Evolutionary conservation across 2,329 filamentous ascomycete genomes (phyloP), one percentile per base, ranked within the genome.

Genomic region (Pseudogymnoascus sp.): DNA sequence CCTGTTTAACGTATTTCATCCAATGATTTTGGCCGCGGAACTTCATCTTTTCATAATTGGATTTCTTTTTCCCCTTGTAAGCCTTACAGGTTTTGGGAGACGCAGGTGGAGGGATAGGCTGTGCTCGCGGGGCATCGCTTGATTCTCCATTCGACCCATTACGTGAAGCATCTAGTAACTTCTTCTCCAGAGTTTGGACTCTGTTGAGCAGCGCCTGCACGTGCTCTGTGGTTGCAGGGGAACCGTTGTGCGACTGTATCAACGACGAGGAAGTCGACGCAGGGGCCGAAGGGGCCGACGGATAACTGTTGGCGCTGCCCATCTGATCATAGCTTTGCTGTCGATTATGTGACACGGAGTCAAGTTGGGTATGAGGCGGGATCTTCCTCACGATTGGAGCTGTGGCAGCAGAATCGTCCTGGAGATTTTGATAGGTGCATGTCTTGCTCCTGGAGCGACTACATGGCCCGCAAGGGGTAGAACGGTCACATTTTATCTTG

Each of bases 401-500:
- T 52, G 49, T 63, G 61, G 62, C 29, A 26, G 14, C 35, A 60
- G 3, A 35, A n/a, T 31, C 63, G 61, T 12, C 49, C 21, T 31
- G 60, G n/a, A 31, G 61, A 65, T 43, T 66, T 64, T 21, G 63
- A 63, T 70, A 78, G 10, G 64, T 69, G 61, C 76, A 78, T 6
- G 66, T 67, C 58, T 67, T 66, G 52, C 71, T 72, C 12, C 70
- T 69, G 1, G 70, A 68, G 14, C 65, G 65, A 4, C 70, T 68
- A 65, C 76, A 78, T 63, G 74, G 74, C 14, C 66, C 63, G 64
- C 77, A 80, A 4, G 77, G 77, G 21, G 72, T 68, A 16, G 69
- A 72, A 1, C 76, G 70, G 63, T 79, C 75, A 64, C 78, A 80
- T 61, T 77, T 78, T 68, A 79, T 74, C 67, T 80, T 80, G 39